Evolutionary conservation across 805 yeast genomes (phyloP).

Genomic region (Cyberlindnera xylosilytica): DNA sequence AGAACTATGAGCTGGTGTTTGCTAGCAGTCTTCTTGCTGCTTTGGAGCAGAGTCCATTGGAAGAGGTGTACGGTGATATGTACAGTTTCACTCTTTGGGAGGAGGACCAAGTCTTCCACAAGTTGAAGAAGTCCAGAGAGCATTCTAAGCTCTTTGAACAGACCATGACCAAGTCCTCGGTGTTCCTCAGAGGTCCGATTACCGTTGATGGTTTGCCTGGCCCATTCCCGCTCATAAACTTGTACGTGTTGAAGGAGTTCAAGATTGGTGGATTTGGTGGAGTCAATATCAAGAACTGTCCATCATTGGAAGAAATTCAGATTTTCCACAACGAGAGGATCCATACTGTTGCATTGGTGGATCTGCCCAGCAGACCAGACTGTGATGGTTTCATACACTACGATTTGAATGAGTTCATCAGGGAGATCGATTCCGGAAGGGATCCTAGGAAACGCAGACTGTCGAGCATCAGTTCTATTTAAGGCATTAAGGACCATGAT

Average conservation of each 20-base stretch:
- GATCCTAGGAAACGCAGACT: background rate
- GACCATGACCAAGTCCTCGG: background rate
- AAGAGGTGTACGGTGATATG: background rate
- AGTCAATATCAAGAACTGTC: constrained; percentile 4
- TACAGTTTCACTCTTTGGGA: background rate
- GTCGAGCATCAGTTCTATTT: too few species aligned
- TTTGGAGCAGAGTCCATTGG: background rate
- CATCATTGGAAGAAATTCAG: background rate
- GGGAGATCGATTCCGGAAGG: background rate
- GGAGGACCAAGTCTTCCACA: background rate
- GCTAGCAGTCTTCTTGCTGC: background rate
- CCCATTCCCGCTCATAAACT: too few species aligned
- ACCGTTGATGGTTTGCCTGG: background rate
- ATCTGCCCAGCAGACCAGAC: background rate
- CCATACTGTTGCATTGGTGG: background rate
- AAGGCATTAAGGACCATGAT: too few species aligned
- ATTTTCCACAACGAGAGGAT: background rate
- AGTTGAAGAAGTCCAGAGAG: too few species aligned
- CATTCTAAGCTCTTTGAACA: background rate
- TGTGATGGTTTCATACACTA: background rate
- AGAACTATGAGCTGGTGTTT: background rate
- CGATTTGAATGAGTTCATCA: background rate
- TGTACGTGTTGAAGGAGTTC: background rate
- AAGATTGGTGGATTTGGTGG: constrained; percentile 8
- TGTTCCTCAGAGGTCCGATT: background rate